phyloP scores from a whole-genome alignment of 2,329 filamentous ascomycete species.

The Aphanoascus verrucosus region DNA sequence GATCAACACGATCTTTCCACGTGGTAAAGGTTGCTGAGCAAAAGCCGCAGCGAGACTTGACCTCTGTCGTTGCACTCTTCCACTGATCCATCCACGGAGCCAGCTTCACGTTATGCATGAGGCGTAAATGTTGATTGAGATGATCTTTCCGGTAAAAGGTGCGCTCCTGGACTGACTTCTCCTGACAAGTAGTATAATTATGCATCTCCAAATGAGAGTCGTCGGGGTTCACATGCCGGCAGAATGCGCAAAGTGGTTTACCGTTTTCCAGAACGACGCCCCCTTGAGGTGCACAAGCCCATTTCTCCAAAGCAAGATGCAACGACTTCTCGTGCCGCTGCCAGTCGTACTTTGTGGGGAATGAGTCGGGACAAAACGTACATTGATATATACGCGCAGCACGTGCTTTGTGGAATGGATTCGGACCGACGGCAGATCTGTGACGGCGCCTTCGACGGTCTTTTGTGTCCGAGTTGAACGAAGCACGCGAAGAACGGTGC shows the following conservation, averaged over 20 bases:
- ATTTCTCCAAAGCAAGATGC: conserved; percentile 47
- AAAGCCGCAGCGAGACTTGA: conserved; percentile 42
- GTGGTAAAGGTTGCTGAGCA: conserved; percentile 32
- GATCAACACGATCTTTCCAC: conserved; percentile 37
- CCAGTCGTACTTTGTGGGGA: conserved; percentile 50
- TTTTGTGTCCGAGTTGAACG: conserved; percentile 48
- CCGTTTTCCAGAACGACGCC: conserved; percentile 42
- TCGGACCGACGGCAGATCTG: conserved; percentile 36
- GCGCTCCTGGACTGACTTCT: conserved; percentile 49
- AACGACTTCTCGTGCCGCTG: conserved; percentile 49
- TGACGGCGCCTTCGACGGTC: conserved; percentile 48
- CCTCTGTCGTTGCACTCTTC: conserved; percentile 46
- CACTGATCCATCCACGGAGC: conserved; percentile 47
- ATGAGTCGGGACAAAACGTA: conserved; percentile 48
- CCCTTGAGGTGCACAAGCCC: conserved; percentile 51
- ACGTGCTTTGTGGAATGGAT: conserved; percentile 32
- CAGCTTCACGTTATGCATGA: conserved; percentile 51
- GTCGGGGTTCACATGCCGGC: conserved; percentile 44
- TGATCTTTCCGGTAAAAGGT: conserved; percentile 56
- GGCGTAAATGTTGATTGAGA: conserved; percentile 49
- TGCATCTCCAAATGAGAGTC: conserved; percentile 49
- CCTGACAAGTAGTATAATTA: conserved; percentile 49
- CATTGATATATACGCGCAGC: conserved; percentile 45
- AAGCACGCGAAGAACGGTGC: conserved; percentile 45
- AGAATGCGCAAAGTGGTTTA: conserved; percentile 49